Conservation (phyloP, 2,329 filamentous ascomycete genomes). For the Incumbomyces delicatus region DNA sequence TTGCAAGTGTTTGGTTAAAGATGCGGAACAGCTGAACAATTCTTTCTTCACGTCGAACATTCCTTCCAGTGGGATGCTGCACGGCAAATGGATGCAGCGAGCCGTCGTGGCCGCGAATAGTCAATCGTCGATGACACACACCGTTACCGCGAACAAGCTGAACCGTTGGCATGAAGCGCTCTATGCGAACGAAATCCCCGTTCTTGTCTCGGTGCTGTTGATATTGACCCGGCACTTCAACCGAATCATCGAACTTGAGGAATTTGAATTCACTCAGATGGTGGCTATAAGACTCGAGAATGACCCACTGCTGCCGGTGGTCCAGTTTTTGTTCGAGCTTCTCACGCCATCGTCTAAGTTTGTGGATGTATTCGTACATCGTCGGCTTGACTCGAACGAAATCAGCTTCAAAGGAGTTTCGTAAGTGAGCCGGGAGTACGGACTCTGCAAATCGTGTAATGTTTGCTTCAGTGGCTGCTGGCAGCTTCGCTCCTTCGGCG, state of each 20-base stretch:
- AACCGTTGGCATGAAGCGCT: constrained; percentile 90
- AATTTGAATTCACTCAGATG: constrained; percentile 95
- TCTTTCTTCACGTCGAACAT: constrained; percentile 86
- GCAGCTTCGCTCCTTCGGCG: constrained; percentile 82
- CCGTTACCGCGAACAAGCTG: constrained; percentile 86
- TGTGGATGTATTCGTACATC: constrained; percentile 98
- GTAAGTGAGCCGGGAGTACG: constrained; percentile 86
- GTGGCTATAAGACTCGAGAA: constrained; percentile 76
- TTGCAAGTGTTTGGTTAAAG: constrained; percentile 82
- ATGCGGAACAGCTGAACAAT: constrained; percentile 95
- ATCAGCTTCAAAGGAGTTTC: constrained; percentile 93
- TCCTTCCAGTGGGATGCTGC: constrained; percentile 85
- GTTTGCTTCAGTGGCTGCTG: constrained; percentile 82
- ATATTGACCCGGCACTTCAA: constrained; percentile 96
- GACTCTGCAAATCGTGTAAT: constrained; percentile 95
- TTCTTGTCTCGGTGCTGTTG: constrained; percentile 97
- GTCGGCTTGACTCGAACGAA: constrained; percentile 93
- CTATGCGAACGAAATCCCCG: constrained; percentile 94
- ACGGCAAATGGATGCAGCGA: constrained; percentile 95
- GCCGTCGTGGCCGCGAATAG: constrained; percentile 94
- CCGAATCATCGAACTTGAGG: constrained; percentile 86
- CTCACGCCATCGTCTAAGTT: constrained; percentile 88
- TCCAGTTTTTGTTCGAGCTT: constrained; percentile 98
- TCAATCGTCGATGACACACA: constrained; percentile 82
- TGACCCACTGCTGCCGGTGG: constrained; percentile 60